Evolutionary conservation across 768 basidiomycete genomes (phyloP).

Genomic region (Termitomyces sp.): DNA sequence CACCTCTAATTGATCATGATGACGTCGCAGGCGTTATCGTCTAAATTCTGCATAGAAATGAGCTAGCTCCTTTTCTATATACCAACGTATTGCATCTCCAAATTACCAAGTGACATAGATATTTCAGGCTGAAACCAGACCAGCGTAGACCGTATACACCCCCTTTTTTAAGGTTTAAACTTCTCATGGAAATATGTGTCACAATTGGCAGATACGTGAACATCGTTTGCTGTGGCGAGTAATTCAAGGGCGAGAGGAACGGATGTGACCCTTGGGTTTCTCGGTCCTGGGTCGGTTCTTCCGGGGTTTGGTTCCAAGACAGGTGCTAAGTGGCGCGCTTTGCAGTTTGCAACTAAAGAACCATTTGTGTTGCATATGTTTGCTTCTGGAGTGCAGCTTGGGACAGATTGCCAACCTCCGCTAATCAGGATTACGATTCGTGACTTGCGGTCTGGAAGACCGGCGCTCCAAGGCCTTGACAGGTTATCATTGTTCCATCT

Average conservation of each 20-base stretch:
- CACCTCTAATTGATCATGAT: background rate
- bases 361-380: background rate
- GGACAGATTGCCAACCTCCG: background rate
- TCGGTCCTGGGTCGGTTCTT: background rate
- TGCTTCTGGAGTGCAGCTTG: background rate
- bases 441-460: background rate
- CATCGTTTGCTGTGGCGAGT: background rate
- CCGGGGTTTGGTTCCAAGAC: background rate
- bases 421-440: background rate
- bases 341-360: background rate
- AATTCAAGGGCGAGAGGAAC: background rate
- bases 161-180: background rate
- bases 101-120: background rate
- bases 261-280: background rate
- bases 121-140: background rate
- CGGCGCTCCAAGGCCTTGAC: background rate
- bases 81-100: background rate
- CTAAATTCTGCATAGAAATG: background rate
- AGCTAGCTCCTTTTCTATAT: background rate
- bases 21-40: background rate
- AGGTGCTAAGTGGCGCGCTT: background rate
- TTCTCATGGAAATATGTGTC: background rate
- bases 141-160: background rate
- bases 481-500: background rate
- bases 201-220: background rate